Evolutionary conservation across 495 filamentous ascomycete species (phyloP), one percentile per base, ranked within the genome.

Genomic region (Neurospora sublineolata): DNA sequence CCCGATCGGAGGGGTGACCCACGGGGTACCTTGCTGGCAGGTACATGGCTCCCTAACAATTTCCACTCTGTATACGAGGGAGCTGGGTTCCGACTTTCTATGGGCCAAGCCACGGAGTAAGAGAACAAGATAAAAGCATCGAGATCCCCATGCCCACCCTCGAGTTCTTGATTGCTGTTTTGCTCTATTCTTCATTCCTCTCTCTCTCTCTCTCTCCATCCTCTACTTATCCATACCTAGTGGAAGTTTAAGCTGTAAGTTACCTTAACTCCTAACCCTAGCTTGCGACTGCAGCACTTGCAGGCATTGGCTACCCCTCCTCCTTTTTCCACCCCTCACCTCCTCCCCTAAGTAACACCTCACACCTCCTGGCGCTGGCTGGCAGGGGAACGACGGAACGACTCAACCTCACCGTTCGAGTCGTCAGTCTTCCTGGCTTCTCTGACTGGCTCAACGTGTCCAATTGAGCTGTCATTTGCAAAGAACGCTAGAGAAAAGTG

Each of bases 31-130:
- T 60, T 60, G 46, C 38, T 68, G 33, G 33, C 6, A 41, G 74
- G 74, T 79, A 79, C 78, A 37, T 77, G 70, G 38, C 68, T 67
- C 77, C 68, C 73, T 79, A 79, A 79, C 77, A 78, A 71, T 75
- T 74, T 52, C 40, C 52, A 64, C 44, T 52, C 44, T 52, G 44
- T 64, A 60, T 36, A 30, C 52, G 52, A 16, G 33, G 33, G 27
- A 64, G 46, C 46, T 36, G 52, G 23, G 52, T 18, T 33, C 52
- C 52, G 27, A 64, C 52, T 33, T 64, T 64, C 52, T 33, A 64
- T 64, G 52, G 52, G 52, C 27, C 27, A 27, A 27, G 1, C 27
- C 27, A 27, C 27, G 27, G 27, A 2, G 27, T 27, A 27, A n/a
- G n/a, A n/a, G n/a, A 68, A 67, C 14, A 73, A 67, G 73, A 75